Evolutionary conservation across 257 asterid genomes (phyloP).

Genomic region (Petrea volubilis): DNA sequence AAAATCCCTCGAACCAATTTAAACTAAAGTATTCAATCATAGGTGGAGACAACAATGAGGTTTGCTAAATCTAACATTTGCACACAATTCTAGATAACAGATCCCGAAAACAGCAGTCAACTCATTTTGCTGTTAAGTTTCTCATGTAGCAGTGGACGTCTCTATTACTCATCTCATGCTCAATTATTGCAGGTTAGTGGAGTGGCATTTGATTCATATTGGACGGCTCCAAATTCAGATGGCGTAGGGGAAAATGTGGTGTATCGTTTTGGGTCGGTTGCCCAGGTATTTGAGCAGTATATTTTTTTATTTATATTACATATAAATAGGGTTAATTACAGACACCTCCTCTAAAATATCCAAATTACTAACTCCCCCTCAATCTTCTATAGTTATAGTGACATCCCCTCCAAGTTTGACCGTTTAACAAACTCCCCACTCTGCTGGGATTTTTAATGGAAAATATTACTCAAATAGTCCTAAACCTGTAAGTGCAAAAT

Average conservation of each 20-base stretch:
- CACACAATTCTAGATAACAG: background rate
- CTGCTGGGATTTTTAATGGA: too few relatives aligned
- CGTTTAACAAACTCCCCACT: too few relatives aligned
- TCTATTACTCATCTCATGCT: conserved; percentile 23
- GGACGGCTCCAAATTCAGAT: conserved; percentile 89
- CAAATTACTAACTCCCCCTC: too few relatives aligned
- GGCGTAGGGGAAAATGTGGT: conserved; percentile 80
- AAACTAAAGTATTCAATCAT: background rate
- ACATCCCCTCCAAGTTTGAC: too few relatives aligned
- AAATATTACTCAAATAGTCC: too few relatives aligned
- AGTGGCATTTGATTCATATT: conserved; percentile 94
- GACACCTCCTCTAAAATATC: too few relatives aligned
- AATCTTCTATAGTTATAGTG: too few relatives aligned
- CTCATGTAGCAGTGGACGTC: conserved; percentile 12
- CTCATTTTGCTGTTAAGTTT: conserved; percentile 1
- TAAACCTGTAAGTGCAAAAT: too few relatives aligned
- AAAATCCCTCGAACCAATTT: background rate
- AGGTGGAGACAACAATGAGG: background rate
- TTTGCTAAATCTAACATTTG: background rate
- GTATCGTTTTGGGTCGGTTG: conserved; percentile 98
- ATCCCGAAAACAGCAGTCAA: background rate
- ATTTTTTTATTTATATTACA: too few relatives aligned
- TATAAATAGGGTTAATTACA: too few relatives aligned
- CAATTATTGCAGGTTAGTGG: conserved; percentile 84
- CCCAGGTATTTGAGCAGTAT: conserved; percentile 65